Percentiles rank a stretch among this genome's conserved stretches.
These are phyloP conservation scores for Metarhizium sp. DNA, from an alignment of 2,329 filamentous ascomycete species.

Conservation along the genomic window DNA sequence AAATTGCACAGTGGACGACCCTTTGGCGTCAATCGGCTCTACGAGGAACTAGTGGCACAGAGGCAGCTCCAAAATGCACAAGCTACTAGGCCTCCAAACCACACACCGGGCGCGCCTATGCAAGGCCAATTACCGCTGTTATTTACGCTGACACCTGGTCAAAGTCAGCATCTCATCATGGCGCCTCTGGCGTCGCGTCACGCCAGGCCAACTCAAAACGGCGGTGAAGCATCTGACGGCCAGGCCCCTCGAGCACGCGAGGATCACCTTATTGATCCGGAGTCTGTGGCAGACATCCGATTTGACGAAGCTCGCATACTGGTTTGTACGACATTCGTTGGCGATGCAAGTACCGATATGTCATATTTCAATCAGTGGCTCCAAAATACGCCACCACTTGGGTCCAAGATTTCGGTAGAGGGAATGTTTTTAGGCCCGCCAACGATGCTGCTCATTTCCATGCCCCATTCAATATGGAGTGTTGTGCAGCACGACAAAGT, in stretches of 20 bases:
- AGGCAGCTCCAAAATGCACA: constrained; percentile 36
- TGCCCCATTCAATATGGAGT: constrained; percentile 55
- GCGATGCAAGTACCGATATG: constrained; percentile 57
- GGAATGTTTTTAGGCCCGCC: constrained; percentile 60
- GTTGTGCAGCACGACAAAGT: constrained; percentile 58
- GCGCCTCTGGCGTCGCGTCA: constrained; percentile 32
- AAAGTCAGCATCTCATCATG: constrained; percentile 42
- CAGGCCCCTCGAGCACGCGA: constrained; percentile 16
- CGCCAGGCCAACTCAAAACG: constrained; percentile 18
- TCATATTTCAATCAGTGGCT: constrained; percentile 58
- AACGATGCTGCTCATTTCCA: constrained; percentile 57
- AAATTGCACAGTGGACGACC: constrained; percentile 44
- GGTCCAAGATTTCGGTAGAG: constrained; percentile 52
- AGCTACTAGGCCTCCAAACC: constrained; percentile 34
- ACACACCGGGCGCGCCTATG: constrained; percentile 24
- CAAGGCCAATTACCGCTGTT: constrained; percentile 36
- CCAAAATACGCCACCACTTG: constrained; percentile 46
- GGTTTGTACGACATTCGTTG: constrained; percentile 58
- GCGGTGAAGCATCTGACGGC: constrained; percentile 13
- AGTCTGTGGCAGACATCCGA: constrained; percentile 42
- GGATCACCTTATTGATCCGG: constrained; percentile 35
- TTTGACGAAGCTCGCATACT: constrained; percentile 56
- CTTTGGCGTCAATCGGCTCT: constrained; percentile 46
- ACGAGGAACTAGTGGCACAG: constrained; percentile 42
- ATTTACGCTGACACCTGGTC: constrained; percentile 46